Percentiles rank a stretch among this genome's conserved stretches.
These are phyloP conservation scores for Colletotrichum gigasporum DNA, from an alignment of 2,329 filamentous ascomycete species.

Conservation along the genomic window DNA sequence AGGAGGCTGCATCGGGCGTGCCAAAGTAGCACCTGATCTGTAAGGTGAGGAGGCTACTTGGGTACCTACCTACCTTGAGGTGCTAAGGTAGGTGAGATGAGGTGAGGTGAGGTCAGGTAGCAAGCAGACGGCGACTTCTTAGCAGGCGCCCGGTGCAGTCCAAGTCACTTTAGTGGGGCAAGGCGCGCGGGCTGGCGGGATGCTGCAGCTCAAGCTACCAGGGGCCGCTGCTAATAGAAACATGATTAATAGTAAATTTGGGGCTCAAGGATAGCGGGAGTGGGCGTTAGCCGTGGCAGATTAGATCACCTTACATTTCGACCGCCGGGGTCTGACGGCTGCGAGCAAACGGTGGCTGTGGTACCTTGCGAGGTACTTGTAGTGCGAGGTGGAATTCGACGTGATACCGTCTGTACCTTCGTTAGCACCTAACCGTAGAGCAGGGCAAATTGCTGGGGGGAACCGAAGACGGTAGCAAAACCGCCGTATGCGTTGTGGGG, in stretches of 20 bases:
- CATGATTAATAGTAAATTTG: slow-evolving; percentile 13
- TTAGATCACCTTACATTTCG: not conserved
- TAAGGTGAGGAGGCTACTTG: slow-evolving; percentile 8
- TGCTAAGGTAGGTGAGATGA: too few species aligned
- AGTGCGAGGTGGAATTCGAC: too few species aligned
- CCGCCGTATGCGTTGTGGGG: not conserved
- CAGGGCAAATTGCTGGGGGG: not conserved
- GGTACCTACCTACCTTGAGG: too few species aligned
- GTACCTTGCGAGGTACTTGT: too few species aligned
- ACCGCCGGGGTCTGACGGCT: too few species aligned
- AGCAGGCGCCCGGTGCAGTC: not conserved
- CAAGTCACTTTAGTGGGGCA: slow-evolving; percentile 2
- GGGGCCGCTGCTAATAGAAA: slow-evolving; percentile 9
- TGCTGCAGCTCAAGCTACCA: slow-evolving; percentile 19
- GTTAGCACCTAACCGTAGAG: not conserved
- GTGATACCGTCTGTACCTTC: not conserved
- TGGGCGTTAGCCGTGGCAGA: slow-evolving; percentile 6
- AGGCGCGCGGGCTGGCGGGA: slow-evolving; percentile 15
- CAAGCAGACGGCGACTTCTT: not conserved
- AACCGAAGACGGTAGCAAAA: not conserved
- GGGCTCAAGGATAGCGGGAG: slow-evolving; percentile 14
- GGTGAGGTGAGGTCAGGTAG: not conserved
- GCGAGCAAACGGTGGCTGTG: too few species aligned
- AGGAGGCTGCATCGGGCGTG: too few species aligned
- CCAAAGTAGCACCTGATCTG: not conserved